These are phyloP conservation scores for Lepidium campestre DNA, from an alignment of 441 rosid genomes.

Conservation along the genomic window DNA sequence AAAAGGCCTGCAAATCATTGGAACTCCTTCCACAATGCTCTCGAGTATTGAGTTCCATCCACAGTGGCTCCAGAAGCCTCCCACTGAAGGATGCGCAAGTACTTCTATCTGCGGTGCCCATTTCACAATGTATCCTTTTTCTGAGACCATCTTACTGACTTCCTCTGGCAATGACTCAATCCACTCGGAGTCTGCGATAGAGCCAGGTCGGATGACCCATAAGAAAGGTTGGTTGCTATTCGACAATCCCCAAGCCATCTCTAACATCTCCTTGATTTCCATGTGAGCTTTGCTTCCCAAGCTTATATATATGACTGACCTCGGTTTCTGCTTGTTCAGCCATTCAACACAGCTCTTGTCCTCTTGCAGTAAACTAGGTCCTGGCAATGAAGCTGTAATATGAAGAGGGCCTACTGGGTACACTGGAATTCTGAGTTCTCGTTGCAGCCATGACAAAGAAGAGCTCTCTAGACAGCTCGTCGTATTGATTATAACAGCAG, in stretches of 20 bases:
- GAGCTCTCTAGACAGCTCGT: conserved; percentile 24
- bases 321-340: conserved; percentile 37
- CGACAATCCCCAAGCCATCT: conserved; percentile 31
- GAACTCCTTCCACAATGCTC: conserved; percentile 37
- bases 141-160: conserved; percentile 9
- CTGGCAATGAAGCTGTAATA: neutral
- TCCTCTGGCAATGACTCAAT: conserved; percentile 24
- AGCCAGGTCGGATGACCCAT: conserved; percentile 33
- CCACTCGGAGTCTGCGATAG: neutral
- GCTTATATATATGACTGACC: conserved; percentile 41
- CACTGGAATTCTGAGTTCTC: conserved; percentile 15
- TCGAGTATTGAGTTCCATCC: conserved; percentile 30
- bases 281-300: conserved; percentile 31
- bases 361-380: conserved; percentile 25
- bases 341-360: conserved; percentile 38
- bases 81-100: conserved; percentile 25
- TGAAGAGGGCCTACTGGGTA: conserved; percentile 34
- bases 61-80: conserved; percentile 38
- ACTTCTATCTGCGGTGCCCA: conserved; percentile 42
- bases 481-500: conserved; percentile 28
- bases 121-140: conserved; percentile 33
- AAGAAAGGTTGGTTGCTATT: conserved; percentile 30
- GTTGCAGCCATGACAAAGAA: conserved; percentile 9
- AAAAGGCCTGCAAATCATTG: conserved; percentile 35
- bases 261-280: conserved; percentile 16